A percentile compares a stretch with the other conserved stretches of the same genome.
Conservation (phyloP, 768 basidiomycete species). For the Phylloporus sp. region DNA sequence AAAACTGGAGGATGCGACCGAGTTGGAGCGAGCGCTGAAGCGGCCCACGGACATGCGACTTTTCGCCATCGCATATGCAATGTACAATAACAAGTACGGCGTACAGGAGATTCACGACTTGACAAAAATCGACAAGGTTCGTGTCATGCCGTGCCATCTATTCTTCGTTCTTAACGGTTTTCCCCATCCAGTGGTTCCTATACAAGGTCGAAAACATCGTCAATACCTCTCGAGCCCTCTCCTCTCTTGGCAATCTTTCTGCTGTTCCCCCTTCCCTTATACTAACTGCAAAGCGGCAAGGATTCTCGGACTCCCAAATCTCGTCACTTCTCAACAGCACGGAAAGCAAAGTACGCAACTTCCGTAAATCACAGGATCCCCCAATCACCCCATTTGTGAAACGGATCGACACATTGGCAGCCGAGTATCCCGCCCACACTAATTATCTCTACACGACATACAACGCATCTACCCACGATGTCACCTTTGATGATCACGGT, state of each 20-base stretch:
- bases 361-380: slow-evolving; percentile 73
- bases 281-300: slow-evolving; percentile 86
- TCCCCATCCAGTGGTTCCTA: slow-evolving; percentile 75
- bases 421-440: slow-evolving; percentile 97
- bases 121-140: slow-evolving; percentile 96
- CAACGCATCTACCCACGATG: slow-evolving; percentile 93
- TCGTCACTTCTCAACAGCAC: slow-evolving; percentile 68
- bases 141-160: background rate
- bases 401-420: slow-evolving; percentile 97
- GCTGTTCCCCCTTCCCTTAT: slow-evolving; percentile 72
- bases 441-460: slow-evolving; percentile 99
- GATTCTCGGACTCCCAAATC: slow-evolving; percentile 92
- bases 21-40: slow-evolving; percentile 72
- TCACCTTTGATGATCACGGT: slow-evolving; percentile 92
- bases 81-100: slow-evolving; percentile 88
- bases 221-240: slow-evolving; percentile 72
- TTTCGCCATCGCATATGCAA: slow-evolving; percentile 96
- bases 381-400: slow-evolving; percentile 93
- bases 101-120: slow-evolving; percentile 88
- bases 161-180: background rate
- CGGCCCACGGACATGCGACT: slow-evolving; percentile 93
- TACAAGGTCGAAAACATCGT: slow-evolving; percentile 99
- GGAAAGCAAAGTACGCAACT: slow-evolving; percentile 75
- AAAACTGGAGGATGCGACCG: slow-evolving; percentile 59
- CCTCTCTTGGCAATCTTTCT: slow-evolving; percentile 63